Evolutionary conservation across 2,329 filamentous ascomycete species (phyloP), one percentile per base, ranked within the genome.

Genomic region (Hypomyces perniciosus): DNA sequence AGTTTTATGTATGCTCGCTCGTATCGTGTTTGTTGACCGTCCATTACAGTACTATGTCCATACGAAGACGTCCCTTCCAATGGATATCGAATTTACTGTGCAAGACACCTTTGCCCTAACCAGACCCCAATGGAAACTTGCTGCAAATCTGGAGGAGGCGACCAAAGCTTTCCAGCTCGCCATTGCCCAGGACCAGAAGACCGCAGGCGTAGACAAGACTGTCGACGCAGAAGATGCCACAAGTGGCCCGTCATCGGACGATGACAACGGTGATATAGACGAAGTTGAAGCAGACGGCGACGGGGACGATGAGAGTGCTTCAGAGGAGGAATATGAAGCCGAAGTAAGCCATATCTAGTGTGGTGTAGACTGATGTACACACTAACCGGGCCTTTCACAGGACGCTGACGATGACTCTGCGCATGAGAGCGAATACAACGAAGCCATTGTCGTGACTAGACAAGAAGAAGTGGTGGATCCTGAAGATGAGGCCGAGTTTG

Each of bases 1-100:
- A 12, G 10, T n/a, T 27, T 34, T 31, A 20, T 20, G 20, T 20
- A 20, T 20, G 20, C 20, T 20, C 20, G 20, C 20, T 20, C 8
- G 33, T 8, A 27, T 10, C 20, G 26, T 43, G 10, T 13, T 31
- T 44, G 34, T 35, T 45, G 4, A 6, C 30, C 10, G 3, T 13
- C 5, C 20, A 54, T 41, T n/a, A 44, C 57, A 88, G 80, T 97
- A 96, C 68, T 99, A 99, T 69, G 86, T 97, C 59, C 84, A 87
- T 62, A 90, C 88, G 20, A 99, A 99, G 69, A 84, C 92, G 20
- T 78, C 87, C 1, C 71, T 96, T 37, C 93, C 95, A 0, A 95
- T 99, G 89, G 93, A 99, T 58, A 88, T 97, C 43, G 93, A 99
- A 52, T 99, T 99, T 65, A 84, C 96, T 42, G 81, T 99, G 6